phyloP scores from a whole-genome alignment of 2,329 filamentous ascomycete genomes.

The Xylariales sp. region DNA sequence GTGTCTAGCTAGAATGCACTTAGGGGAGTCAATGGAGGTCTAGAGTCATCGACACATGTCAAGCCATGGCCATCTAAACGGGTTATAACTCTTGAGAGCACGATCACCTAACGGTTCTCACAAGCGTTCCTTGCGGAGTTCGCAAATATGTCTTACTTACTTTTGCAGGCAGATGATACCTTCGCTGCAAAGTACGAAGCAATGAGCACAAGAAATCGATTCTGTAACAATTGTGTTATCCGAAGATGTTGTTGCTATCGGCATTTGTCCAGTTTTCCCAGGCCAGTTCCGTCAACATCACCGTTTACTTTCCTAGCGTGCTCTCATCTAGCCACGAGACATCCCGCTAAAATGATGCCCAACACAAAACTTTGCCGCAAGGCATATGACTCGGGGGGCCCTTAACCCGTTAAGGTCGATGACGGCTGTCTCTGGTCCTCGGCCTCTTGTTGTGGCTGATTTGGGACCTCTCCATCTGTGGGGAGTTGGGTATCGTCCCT shows the following conservation, averaged over 20 bases:
- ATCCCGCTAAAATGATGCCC: neutral
- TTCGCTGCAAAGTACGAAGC: neutral
- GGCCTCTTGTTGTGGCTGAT: slow-evolving; percentile 3
- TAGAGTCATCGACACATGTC: slow-evolving; percentile 13
- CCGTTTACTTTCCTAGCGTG: neutral
- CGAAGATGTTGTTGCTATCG: too few relatives aligned
- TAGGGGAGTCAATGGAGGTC: neutral
- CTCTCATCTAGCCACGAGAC: neutral
- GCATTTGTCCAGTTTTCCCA: too few relatives aligned
- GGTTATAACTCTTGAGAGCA: neutral
- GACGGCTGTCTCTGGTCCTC: slow-evolving; percentile 4
- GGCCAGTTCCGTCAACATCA: neutral
- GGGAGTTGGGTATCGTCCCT: slow-evolving; percentile 7
- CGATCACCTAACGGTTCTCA: neutral
- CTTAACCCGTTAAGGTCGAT: neutral
- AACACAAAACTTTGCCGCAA: neutral
- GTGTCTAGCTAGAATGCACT: neutral
- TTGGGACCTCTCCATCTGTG: neutral
- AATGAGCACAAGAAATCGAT: neutral
- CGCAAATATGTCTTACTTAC: neutral
- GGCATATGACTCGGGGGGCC: slow-evolving; percentile 16
- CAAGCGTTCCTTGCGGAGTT: neutral
- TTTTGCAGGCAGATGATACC: neutral
- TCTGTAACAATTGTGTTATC: neutral
- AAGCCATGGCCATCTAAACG: neutral